These are phyloP conservation scores for Chimonanthus praecox DNA, from an alignment of 164 flowering plant species.

Conservation along the genomic window DNA sequence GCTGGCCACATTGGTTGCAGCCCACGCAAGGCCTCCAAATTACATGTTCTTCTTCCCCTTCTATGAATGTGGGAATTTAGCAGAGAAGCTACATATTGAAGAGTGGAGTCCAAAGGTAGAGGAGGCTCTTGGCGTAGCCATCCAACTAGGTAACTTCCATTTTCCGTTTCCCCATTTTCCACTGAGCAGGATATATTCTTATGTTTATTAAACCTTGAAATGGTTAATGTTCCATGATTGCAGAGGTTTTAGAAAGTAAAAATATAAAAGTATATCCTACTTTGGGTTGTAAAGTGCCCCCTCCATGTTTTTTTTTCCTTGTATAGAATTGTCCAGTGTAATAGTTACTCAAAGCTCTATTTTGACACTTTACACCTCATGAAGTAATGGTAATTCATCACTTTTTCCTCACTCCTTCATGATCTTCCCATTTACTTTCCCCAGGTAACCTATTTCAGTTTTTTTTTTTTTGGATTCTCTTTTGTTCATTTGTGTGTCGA, in stretches of 20 bases:
- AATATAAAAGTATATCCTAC: no score
- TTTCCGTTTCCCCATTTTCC: no score
- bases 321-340: background rate
- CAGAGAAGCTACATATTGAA: slow-evolving; percentile 62
- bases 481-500: background rate
- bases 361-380: background rate
- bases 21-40: slow-evolving; percentile 87
- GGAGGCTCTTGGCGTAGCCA: slow-evolving; percentile 39
- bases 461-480: background rate
- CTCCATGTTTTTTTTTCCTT: background rate
- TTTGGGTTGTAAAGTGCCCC: background rate
- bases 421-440: background rate
- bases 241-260: no score
- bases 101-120: slow-evolving; percentile 66
- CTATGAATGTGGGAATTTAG: slow-evolving; percentile 53
- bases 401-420: background rate
- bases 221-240: no score
- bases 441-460: background rate
- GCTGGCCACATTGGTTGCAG: slow-evolving; percentile 66
- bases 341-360: background rate
- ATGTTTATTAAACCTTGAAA: no score
- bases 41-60: slow-evolving; percentile 78
- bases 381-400: background rate
- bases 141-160: slow-evolving; percentile 47
- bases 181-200: no score